Conservation (phyloP, 345 rosid species). For the Citrus cavaleriei region DNA sequence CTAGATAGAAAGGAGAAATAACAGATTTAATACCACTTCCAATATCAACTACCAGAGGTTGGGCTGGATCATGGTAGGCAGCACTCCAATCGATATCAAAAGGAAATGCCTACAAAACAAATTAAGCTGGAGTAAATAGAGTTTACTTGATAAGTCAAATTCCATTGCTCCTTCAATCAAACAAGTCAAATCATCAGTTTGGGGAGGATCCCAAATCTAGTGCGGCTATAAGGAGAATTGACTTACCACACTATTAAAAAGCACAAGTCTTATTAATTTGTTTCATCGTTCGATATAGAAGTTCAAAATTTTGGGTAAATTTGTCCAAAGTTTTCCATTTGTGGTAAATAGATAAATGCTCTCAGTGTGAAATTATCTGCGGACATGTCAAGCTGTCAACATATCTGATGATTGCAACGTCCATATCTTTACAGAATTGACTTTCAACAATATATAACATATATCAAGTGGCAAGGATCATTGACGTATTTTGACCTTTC, state of each 20-base stretch:
- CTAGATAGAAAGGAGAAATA: background rate
- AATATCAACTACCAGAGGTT: conserved; percentile 63
- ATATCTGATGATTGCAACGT: background rate
- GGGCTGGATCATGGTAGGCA: conserved; percentile 36
- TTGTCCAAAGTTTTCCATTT: background rate
- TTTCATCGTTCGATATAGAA: background rate
- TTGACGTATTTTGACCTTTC: background rate
- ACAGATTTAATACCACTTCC: conserved; percentile 54
- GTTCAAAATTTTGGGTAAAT: background rate
- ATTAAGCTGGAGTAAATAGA: conserved; percentile 6
- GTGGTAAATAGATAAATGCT: background rate
- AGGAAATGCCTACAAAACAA: conserved; percentile 56
- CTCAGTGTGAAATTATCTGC: background rate
- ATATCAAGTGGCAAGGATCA: background rate
- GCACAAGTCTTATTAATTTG: background rate
- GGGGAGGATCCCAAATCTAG: background rate
- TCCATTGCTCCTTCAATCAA: background rate
- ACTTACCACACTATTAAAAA: background rate
- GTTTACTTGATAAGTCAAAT: background rate
- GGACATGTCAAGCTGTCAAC: background rate
- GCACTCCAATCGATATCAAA: conserved; percentile 49
- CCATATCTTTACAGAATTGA: background rate
- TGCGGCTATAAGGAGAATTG: background rate
- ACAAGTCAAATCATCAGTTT: background rate
- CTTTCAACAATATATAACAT: background rate